phyloP scores from a whole-genome alignment of 139 green algal species.

The Prasinococcaceae sp. region DNA sequence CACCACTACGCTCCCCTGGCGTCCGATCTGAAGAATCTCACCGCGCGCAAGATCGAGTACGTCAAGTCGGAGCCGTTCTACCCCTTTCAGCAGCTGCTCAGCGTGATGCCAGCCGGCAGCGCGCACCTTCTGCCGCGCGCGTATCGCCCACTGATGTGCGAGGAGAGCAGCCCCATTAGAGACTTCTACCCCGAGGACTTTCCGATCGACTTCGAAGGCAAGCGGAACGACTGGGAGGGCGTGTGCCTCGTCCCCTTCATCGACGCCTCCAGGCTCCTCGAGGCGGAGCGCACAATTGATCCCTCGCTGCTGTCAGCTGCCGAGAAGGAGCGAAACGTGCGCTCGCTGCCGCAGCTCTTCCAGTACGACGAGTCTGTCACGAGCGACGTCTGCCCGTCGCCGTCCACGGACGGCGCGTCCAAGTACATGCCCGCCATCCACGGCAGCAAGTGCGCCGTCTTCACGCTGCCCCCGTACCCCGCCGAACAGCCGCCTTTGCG shows the following conservation, averaged over 20 bases:
- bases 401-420: too few species aligned
- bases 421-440: too few species aligned
- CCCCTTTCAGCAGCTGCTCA: slow-evolving; percentile 97
- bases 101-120: slow-evolving; percentile 78
- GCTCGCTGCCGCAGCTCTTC: too few species aligned
- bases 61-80: slow-evolving; percentile 72
- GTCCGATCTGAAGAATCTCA: slow-evolving; percentile 59
- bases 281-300: too few species aligned
- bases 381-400: too few species aligned
- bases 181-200: slow-evolving; percentile 95
- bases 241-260: slow-evolving; percentile 97
- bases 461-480: too few species aligned
- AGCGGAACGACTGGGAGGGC: slow-evolving; percentile 92
- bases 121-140: slow-evolving; percentile 58
- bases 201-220: slow-evolving; percentile 94
- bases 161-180: slow-evolving; percentile 69
- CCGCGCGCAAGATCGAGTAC: slow-evolving; percentile 57
- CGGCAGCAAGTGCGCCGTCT: too few species aligned
- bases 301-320: too few species aligned
- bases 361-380: too few species aligned
- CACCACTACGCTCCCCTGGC: slow-evolving; percentile 99
- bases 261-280: slow-evolving; percentile 62
- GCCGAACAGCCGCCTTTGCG: too few species aligned
- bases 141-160: slow-evolving; percentile 55
- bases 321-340: too few species aligned